Base-by-base conservation (phyloP, 176 grass and related monocot species). In the Cenchrus americanus region DNA sequence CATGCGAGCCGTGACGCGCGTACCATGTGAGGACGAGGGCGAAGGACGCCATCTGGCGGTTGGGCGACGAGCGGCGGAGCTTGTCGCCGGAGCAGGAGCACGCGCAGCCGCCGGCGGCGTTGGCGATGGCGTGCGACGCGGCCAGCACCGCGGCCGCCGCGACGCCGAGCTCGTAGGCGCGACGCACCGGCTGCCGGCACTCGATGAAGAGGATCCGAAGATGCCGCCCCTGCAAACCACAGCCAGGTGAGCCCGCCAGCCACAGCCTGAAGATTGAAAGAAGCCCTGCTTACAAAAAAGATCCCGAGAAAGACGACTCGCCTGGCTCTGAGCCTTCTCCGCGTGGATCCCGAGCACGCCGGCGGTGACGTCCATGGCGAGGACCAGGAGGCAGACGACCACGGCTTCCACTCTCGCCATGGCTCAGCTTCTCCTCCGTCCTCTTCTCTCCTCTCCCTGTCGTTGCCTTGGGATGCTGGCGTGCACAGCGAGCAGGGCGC, bases 101-200 rank as follows among this genome's bases (percentile, higher is more conserved):
- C 7, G 75, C 46, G 87, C 90, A 98, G 1, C 92, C 95, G 75
- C 89, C 95, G 37, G 86, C 88, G 66, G 86, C 23, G 79, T 95
- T 98, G 37, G 92, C 87, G 40, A 95, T 83, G 75, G 75, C 79
- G 71, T 98, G 95, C 23, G 90, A 86, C 75, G 88, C 64, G 21
- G 84, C 90, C 13, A 98, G 86, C 70, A 98, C 84, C 43, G 81
- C 77, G 37, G 95, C 92, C 7, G 90, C 92, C 53, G 91, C 87
- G 19, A 95, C 30, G 54, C 96, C 96, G 26, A 98, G 89, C 85
- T 88, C 81, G 85, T 95, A 98, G 2, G 96, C 96, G 15, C 72
- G 89, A 19, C 87, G 89, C 37, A 98, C 96, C 13, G 92, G 91
- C 78, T 95, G 90, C 43, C 90, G 84, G 87, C 95, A 98, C 83